Conservation (phyloP, 2,329 filamentous ascomycete genomes). For the Aphanoascus verrucosus region DNA sequence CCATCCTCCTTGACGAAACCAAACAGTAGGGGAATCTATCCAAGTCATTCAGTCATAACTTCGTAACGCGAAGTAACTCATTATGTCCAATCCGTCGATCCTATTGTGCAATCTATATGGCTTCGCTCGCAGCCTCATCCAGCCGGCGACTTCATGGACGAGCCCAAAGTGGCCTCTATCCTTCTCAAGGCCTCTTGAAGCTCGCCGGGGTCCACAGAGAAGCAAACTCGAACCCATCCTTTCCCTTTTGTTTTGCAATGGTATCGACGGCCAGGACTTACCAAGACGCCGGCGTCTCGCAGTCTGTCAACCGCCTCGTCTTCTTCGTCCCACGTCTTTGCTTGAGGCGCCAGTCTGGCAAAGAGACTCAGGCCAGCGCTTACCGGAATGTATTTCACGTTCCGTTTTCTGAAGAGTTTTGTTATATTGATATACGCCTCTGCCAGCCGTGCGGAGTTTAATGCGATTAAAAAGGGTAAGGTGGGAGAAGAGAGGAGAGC, state of each 20-base stretch:
- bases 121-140: background rate
- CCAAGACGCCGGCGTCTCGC: conserved; percentile 19
- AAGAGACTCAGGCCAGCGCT: conserved; percentile 22
- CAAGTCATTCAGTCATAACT: background rate
- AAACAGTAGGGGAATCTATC: background rate
- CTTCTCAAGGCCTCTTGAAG: conserved; percentile 18
- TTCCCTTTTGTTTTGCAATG: conserved; percentile 18
- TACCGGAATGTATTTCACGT: conserved; percentile 21
- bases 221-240: conserved; percentile 22
- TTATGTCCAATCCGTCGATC: background rate
- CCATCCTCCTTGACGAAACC: background rate
- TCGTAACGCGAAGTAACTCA: background rate
- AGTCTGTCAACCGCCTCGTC: conserved; percentile 15
- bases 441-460: conserved; percentile 20
- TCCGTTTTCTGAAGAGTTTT: conserved; percentile 18
- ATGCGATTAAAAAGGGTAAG: conserved; percentile 17
- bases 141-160: background rate
- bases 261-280: conserved; percentile 18
- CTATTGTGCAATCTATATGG: background rate
- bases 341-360: conserved; percentile 17
- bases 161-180: conserved; percentile 14
- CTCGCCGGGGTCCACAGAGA: conserved; percentile 17
- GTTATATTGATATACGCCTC: conserved; percentile 21
- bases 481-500: conserved; percentile 19
- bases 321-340: conserved; percentile 22